Evolutionary conservation across 1,139 yeast species (phyloP).

Genomic region (Suhomyces terraborum): DNA sequence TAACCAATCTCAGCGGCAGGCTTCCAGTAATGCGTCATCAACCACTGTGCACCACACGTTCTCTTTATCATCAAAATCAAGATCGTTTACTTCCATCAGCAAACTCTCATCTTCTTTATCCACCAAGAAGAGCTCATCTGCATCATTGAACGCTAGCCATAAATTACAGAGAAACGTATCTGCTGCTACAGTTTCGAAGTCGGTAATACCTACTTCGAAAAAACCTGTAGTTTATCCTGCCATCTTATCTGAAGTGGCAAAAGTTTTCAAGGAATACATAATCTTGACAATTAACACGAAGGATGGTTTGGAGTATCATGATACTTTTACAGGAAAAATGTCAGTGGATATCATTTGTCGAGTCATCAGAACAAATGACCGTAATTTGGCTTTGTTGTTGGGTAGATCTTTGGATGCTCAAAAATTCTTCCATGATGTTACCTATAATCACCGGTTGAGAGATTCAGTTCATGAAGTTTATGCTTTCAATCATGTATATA

Average conservation of each 20-base stretch:
- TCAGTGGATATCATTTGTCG: conserved; percentile 88
- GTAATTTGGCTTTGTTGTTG: conserved; percentile 82
- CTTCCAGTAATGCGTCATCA: conserved; percentile 26
- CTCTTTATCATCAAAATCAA: conserved; percentile 43
- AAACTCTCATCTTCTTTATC: conserved; percentile 45
- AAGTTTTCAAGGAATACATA: conserved; percentile 69
- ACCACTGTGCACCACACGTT: conserved; percentile 37
- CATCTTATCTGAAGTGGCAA: conserved; percentile 80
- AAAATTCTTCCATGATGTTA: conserved; percentile 90
- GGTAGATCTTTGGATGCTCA: conserved; percentile 96
- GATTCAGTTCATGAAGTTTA: conserved; percentile 88
- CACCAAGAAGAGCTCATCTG: conserved; percentile 43
- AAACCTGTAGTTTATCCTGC: conserved; percentile 87
- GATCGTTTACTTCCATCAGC: conserved; percentile 47
- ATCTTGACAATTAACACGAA: conserved; percentile 79
- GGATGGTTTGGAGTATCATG: conserved; percentile 93
- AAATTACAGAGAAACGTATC: conserved; percentile 36
- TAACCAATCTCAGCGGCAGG: conserved; percentile 15
- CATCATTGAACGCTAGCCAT: conserved; percentile 23
- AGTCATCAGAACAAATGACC: conserved; percentile 84
- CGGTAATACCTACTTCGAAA: conserved; percentile 44
- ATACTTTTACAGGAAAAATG: conserved; percentile 91
- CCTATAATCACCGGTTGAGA: conserved; percentile 88
- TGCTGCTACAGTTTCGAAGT: conserved; percentile 34
- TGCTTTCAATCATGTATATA: conserved; percentile 68